Evolutionary conservation across 2,329 filamentous ascomycete genomes (phyloP), one percentile per base, ranked within the genome.

Genomic region (Aspergillus calidoustus): DNA sequence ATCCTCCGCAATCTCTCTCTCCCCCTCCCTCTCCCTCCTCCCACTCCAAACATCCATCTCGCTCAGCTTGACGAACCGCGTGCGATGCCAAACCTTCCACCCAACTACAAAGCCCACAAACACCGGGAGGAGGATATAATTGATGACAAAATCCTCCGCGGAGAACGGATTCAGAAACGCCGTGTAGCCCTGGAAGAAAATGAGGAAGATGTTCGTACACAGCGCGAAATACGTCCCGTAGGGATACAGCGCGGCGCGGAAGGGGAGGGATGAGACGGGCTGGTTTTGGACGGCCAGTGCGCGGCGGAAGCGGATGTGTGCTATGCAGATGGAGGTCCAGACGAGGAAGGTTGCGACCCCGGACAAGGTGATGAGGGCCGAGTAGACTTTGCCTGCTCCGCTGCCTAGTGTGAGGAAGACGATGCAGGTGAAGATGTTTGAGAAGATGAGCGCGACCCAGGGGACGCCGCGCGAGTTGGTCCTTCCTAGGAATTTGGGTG

Each of bases 401-500:
- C 72, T 72, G 1, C 71, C 75, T 1, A 73, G 66, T 0, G 69
- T 71, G 8, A 76, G 52, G 44, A 76, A 76, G 0, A 75, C 70
- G 31, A 76, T 76, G 57, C 73, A 76, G 9, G 89, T 90, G 59
- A 90, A 89, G 1, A 87, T 77, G 65, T 92, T 92, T 15, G 91
- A 89, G 53, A 92, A 81, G 2, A 91, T 70, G 48, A 93, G 68
- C 76, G 90, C 74, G 74, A 84, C 68, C 84, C 84, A 77, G 0
- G 84, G 84, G 0, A 86, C 83, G 28, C 91, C 91, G 15, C 86
- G 82, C 25, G 79, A 79, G 72, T 89, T 87, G 2, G 90, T 91
- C 74, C 84, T 86, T 47, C 88, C 89, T 1, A 93, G 80, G 68
- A 93, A 84, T 22, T 76, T 79, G 0, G 91, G 91, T 0, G 91